Conservation (phyloP, 2,329 filamentous ascomycete species). For the Talaromyces sp. region DNA sequence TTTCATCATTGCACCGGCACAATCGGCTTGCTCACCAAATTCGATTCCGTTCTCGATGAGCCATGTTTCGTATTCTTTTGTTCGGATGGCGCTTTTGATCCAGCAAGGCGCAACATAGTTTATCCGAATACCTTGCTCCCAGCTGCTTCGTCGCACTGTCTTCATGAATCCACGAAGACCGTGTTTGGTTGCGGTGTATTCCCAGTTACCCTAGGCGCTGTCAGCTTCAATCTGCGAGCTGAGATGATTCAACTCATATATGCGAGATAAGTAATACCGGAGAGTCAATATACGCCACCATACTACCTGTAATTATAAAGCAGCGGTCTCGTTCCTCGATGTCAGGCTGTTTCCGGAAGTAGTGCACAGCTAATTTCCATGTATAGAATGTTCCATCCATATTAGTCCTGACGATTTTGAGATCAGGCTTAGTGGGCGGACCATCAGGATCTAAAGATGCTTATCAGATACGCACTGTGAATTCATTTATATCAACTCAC, state of each 20-base stretch:
- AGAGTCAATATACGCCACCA: neutral
- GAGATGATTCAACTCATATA: neutral
- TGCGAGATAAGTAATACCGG: neutral
- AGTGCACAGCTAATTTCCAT: constrained; percentile 39
- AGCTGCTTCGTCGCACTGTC: constrained; percentile 37
- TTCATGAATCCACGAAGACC: constrained; percentile 46
- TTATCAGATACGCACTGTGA: neutral
- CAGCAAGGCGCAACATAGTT: constrained; percentile 49
- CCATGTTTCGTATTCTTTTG: constrained; percentile 6
- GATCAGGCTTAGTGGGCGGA: neutral
- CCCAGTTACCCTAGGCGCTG: constrained; percentile 29
- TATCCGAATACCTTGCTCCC: constrained; percentile 46
- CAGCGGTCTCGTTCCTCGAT: constrained; percentile 64
- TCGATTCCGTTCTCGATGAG: neutral
- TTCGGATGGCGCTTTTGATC: constrained; percentile 23
- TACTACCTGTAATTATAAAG: neutral
- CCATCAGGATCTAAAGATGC: neutral
- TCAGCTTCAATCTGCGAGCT: neutral
- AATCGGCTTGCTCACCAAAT: constrained; percentile 6
- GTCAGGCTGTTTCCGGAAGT: constrained; percentile 47
- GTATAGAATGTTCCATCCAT: constrained; percentile 1
- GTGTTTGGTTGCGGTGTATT: constrained; percentile 47
- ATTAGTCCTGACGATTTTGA: neutral
- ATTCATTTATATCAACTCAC: neutral
- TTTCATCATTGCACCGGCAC: constrained; percentile 20